phyloP scores from a whole-genome alignment of 768 basidiomycete genomes.

The Russula sp. region DNA sequence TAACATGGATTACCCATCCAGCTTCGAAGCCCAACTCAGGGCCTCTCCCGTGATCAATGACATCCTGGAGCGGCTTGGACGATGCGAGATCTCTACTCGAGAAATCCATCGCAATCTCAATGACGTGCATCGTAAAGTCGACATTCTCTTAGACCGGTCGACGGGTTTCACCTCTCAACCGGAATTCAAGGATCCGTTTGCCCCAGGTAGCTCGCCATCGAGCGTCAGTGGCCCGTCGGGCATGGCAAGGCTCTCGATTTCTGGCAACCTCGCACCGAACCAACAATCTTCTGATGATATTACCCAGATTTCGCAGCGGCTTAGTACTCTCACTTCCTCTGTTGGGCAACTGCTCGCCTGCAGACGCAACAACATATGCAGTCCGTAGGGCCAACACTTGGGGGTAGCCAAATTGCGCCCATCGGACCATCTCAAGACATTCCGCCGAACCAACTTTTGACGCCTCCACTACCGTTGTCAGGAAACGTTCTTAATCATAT shows the following conservation, averaged over 20 bases:
- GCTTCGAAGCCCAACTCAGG: slow-evolving; percentile 72
- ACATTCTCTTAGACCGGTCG: slow-evolving; percentile 68
- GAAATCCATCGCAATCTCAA: slow-evolving; percentile 73
- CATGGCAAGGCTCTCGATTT: slow-evolving; percentile 58
- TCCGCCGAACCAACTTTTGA: slow-evolving; percentile 43
- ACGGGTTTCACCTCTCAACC: slow-evolving; percentile 45
- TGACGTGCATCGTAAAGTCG: slow-evolving; percentile 75
- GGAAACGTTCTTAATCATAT: slow-evolving; percentile 55
- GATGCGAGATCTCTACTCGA: slow-evolving; percentile 65
- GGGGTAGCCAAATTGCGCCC: slow-evolving; percentile 36
- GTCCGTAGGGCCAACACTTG: slow-evolving; percentile 26
- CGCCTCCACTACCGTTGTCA: slow-evolving; percentile 42
- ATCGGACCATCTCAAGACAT: slow-evolving; percentile 42
- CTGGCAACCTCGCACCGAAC: slow-evolving; percentile 69
- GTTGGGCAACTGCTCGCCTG: slow-evolving; percentile 80
- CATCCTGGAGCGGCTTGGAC: slow-evolving; percentile 67
- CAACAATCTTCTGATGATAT: slow-evolving; percentile 68
- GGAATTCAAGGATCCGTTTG: slow-evolving; percentile 85
- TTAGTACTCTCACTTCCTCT: slow-evolving; percentile 77
- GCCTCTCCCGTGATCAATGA: slow-evolving; percentile 73
- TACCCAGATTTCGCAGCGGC: slow-evolving; percentile 68
- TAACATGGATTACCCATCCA: slow-evolving; percentile 46
- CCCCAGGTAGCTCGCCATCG: slow-evolving; percentile 40
- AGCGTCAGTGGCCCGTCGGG: slow-evolving; percentile 36
- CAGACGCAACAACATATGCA: slow-evolving; percentile 63